Evolutionary conservation across 768 basidiomycete species (phyloP).

Genomic region (Leccinum barrowsii): DNA sequence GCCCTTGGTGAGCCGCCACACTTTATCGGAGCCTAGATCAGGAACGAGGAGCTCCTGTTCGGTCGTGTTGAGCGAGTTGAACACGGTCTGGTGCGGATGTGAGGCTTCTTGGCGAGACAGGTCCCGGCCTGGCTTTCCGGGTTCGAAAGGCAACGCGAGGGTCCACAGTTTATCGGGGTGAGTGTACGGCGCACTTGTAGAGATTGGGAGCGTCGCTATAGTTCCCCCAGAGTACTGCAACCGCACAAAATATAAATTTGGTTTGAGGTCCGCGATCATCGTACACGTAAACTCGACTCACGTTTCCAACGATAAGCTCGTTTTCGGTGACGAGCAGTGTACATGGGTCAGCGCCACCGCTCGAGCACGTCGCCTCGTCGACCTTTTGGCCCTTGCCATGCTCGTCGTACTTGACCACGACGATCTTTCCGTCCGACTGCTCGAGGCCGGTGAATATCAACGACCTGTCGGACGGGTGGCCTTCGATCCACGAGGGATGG

Average conservation of each 20-base stretch:
- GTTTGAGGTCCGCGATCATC: background rate
- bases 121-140: slow-evolving; percentile 56
- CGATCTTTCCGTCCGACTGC: slow-evolving; percentile 59
- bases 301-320: slow-evolving; percentile 68
- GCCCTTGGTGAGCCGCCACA: slow-evolving; percentile 51
- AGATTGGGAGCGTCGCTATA: slow-evolving; percentile 54
- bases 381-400: slow-evolving; percentile 44
- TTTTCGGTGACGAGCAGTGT: slow-evolving; percentile 54
- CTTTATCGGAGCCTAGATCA: slow-evolving; percentile 72
- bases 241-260: no score
- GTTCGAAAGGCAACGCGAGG: slow-evolving; percentile 38
- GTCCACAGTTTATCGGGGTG: slow-evolving; percentile 31
- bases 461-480: slow-evolving; percentile 51
- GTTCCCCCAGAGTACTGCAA: slow-evolving; percentile 67
- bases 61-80: slow-evolving; percentile 38
- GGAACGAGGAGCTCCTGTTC: slow-evolving; percentile 63
- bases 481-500: slow-evolving; percentile 76
- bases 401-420: slow-evolving; percentile 56
- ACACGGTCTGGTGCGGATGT: slow-evolving; percentile 73
- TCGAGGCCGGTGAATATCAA: slow-evolving; percentile 67
- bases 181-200: slow-evolving; percentile 45
- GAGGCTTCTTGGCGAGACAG: slow-evolving; percentile 61
- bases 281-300: slow-evolving; percentile 36
- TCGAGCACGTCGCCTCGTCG: slow-evolving; percentile 38
- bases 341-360: slow-evolving; percentile 63